phyloP scores from a whole-genome alignment of 768 basidiomycete species.

The Phylloporus sp. region DNA sequence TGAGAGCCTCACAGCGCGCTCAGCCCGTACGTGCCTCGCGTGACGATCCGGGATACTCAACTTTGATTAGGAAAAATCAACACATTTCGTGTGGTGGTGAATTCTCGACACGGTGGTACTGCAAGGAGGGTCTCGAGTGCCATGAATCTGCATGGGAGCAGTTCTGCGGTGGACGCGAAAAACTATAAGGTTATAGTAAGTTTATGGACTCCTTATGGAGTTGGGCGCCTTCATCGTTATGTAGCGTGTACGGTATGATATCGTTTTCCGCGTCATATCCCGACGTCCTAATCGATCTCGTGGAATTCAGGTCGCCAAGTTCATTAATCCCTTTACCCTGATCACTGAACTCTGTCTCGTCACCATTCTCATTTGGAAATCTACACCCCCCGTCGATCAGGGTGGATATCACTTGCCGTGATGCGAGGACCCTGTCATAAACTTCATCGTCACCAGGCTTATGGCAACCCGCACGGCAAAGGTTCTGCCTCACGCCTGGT shows the following conservation, averaged over 20 bases:
- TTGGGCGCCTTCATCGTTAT: too few species aligned
- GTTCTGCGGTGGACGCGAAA: slow-evolving; percentile 84
- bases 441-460: slow-evolving; percentile 67
- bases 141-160: slow-evolving; percentile 71
- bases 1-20: too few species aligned
- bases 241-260: slow-evolving; percentile 39
- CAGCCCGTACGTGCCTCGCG: too few species aligned
- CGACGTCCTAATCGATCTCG: slow-evolving; percentile 1
- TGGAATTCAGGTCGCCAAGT: slow-evolving; percentile 65
- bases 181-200: too few species aligned
- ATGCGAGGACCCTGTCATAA: slow-evolving; percentile 48
- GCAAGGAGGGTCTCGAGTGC: slow-evolving; percentile 77
- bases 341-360: slow-evolving; percentile 83
- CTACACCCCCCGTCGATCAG: slow-evolving; percentile 53
- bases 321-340: slow-evolving; percentile 86
- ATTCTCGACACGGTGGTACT: slow-evolving; percentile 79
- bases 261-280: neutral
- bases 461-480: slow-evolving; percentile 71
- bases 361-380: slow-evolving; percentile 50
- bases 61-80: slow-evolving; percentile 90
- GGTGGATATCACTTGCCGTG: slow-evolving; percentile 76
- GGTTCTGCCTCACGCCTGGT: slow-evolving; percentile 76
- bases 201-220: too few species aligned
- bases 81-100: slow-evolving; percentile 93
- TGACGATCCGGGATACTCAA: too few species aligned